Conservation (phyloP, 1,284 basidiomycete species). For the Microbotryomycetes sp. region DNA sequence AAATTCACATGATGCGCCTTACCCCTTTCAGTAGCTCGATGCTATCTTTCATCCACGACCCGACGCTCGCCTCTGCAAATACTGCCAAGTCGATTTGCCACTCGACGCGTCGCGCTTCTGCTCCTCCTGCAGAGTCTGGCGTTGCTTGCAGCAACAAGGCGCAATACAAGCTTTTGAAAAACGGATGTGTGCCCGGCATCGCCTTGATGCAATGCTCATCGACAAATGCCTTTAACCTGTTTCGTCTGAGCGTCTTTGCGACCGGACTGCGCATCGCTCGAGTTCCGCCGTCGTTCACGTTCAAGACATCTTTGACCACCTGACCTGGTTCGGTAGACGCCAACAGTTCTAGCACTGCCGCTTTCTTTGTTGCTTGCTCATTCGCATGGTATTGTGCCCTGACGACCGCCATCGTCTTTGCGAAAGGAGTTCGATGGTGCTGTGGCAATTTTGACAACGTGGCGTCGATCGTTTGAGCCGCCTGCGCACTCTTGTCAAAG, state of each 20-base stretch:
- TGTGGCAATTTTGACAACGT: slow-evolving; percentile 11
- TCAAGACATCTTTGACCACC: slow-evolving; percentile 4
- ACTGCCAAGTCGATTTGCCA: slow-evolving; percentile 33
- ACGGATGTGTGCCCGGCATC: slow-evolving; percentile 21
- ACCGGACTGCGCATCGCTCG: background rate
- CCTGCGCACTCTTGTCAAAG: slow-evolving; percentile 6
- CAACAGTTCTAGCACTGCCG: slow-evolving; percentile 4
- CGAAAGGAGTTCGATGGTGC: slow-evolving; percentile 11
- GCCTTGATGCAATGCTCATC: slow-evolving; percentile 11
- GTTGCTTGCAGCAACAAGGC: slow-evolving; percentile 25
- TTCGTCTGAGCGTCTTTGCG: slow-evolving; percentile 3
- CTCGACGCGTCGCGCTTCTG: slow-evolving; percentile 24
- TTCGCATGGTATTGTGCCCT: slow-evolving; percentile 18
- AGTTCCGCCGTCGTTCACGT: slow-evolving; percentile 7
- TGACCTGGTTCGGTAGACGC: background rate
- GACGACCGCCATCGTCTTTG: slow-evolving; percentile 16
- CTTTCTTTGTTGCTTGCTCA: slow-evolving; percentile 1
- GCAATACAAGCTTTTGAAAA: slow-evolving; percentile 25
- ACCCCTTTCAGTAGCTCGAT: slow-evolving; percentile 31
- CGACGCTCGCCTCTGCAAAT: slow-evolving; percentile 30
- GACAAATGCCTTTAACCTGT: slow-evolving; percentile 10
- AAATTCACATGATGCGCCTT: background rate
- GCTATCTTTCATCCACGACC: slow-evolving; percentile 24
- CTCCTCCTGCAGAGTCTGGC: slow-evolving; percentile 12
- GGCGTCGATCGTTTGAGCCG: slow-evolving; percentile 16